Conservation (phyloP, 768 basidiomycete genomes). For the Russula vinacea region DNA sequence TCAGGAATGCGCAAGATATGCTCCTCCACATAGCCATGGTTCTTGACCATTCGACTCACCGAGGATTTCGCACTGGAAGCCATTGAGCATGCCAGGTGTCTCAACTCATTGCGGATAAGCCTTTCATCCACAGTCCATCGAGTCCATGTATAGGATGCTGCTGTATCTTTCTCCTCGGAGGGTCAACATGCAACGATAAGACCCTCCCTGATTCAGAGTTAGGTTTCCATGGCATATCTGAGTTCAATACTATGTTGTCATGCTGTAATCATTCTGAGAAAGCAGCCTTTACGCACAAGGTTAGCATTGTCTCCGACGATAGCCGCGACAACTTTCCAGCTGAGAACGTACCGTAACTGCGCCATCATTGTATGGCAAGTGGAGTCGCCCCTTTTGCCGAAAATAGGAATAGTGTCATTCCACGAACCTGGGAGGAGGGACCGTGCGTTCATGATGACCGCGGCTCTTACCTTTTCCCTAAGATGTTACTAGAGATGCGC, state of each 20-base stretch:
- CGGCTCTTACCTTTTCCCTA: not conserved
- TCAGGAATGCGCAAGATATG: not conserved
- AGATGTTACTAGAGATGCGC: not conserved
- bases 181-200: not conserved
- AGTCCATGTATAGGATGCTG: not conserved
- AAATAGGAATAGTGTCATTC: not conserved
- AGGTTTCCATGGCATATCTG: not conserved
- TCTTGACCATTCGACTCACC: not conserved
- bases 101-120: not conserved
- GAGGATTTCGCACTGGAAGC: not conserved
- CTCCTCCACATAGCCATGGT: not conserved
- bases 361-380: not conserved
- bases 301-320: constrained; percentile 2
- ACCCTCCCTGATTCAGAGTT: constrained; percentile 3
- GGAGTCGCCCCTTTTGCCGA: too few species aligned
- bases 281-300: not conserved
- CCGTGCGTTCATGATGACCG: too few species aligned
- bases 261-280: not conserved
- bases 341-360: not conserved
- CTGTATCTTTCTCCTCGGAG: not conserved
- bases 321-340: not conserved
- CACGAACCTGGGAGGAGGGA: too few species aligned
- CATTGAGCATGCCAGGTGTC: too few species aligned
- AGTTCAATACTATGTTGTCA: constrained; percentile 7
- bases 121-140: not conserved